A percentile compares a stretch with the other conserved stretches of the same genome.
phyloP scores from a whole-genome alignment of 1,139 yeast genomes.

The Candida sojae region DNA sequence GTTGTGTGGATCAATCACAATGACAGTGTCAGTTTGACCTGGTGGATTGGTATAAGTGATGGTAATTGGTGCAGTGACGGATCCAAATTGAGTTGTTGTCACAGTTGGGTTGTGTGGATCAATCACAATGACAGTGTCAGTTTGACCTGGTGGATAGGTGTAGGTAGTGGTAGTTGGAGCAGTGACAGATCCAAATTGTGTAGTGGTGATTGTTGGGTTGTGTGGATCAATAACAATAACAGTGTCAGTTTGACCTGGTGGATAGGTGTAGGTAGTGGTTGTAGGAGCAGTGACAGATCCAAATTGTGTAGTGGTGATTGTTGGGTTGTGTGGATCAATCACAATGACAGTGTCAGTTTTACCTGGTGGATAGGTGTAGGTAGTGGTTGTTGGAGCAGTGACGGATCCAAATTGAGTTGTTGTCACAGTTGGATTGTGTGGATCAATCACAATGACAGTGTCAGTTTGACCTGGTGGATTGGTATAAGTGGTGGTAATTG shows the following conservation, averaged over 20 bases:
- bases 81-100: too few species aligned
- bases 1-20: too few species aligned
- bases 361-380: conserved; percentile 1
- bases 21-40: too few species aligned
- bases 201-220: too few species aligned
- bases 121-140: too few species aligned
- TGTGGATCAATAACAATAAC: too few species aligned
- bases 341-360: conserved; percentile 10
- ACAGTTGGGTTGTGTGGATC: too few species aligned
- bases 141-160: too few species aligned
- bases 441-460: conserved; percentile 17
- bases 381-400: not conserved
- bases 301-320: not conserved
- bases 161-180: too few species aligned
- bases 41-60: too few species aligned
- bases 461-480: conserved; percentile 4
- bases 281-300: not conserved
- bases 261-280: conserved; percentile 10
- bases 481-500: not conserved
- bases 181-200: too few species aligned
- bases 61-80: too few species aligned
- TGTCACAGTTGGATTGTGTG: conserved; percentile 7
- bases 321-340: not conserved
- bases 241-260: conserved; percentile 6
- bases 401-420: not conserved